phyloP scores from a whole-genome alignment of 768 basidiomycete species.

The Tricholoma flavovirens region DNA sequence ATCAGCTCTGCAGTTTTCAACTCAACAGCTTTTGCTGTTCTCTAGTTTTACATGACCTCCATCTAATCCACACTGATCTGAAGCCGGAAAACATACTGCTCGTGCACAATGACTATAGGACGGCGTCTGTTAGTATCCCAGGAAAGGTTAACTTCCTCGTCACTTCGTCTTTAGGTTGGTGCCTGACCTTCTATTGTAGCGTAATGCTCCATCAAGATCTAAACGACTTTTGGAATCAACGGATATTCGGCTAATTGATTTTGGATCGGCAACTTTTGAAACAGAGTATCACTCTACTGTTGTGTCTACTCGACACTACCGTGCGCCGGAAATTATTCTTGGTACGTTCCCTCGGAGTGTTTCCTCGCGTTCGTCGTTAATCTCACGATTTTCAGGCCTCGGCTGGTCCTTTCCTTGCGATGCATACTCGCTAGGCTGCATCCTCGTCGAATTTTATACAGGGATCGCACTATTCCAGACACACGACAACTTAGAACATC shows the following conservation, averaged over 20 bases:
- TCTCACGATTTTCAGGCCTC: slow-evolving; percentile 52
- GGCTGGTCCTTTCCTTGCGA: slow-evolving; percentile 99
- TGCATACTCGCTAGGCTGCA: slow-evolving; percentile 97
- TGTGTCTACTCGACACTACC: slow-evolving; percentile 96
- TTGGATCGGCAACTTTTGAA: slow-evolving; percentile 97
- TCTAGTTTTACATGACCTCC: slow-evolving; percentile 84
- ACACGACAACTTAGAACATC: slow-evolving; percentile 97
- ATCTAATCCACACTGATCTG: slow-evolving; percentile 94
- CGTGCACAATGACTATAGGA: slow-evolving; percentile 74
- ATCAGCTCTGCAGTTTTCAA: not conserved
- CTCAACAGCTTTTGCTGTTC: slow-evolving; percentile 7
- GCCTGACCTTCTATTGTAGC: slow-evolving; percentile 32
- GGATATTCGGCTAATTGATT: slow-evolving; percentile 95
- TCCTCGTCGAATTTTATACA: slow-evolving; percentile 97
- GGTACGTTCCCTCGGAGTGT: slow-evolving; percentile 45
- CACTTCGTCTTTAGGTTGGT: slow-evolving; percentile 7
- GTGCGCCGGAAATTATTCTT: slow-evolving; percentile 97
- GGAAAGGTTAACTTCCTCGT: slow-evolving; percentile 49
- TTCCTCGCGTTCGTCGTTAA: not conserved
- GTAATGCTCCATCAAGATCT: slow-evolving; percentile 56
- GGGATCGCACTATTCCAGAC: slow-evolving; percentile 99
- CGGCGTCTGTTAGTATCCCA: slow-evolving; percentile 51
- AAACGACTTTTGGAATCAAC: slow-evolving; percentile 82
- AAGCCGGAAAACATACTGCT: slow-evolving; percentile 99
- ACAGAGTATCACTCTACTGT: slow-evolving; percentile 98